These are phyloP conservation scores for Paxillus rubicundulus DNA, from an alignment of 768 basidiomycete genomes.

Conservation along the genomic window DNA sequence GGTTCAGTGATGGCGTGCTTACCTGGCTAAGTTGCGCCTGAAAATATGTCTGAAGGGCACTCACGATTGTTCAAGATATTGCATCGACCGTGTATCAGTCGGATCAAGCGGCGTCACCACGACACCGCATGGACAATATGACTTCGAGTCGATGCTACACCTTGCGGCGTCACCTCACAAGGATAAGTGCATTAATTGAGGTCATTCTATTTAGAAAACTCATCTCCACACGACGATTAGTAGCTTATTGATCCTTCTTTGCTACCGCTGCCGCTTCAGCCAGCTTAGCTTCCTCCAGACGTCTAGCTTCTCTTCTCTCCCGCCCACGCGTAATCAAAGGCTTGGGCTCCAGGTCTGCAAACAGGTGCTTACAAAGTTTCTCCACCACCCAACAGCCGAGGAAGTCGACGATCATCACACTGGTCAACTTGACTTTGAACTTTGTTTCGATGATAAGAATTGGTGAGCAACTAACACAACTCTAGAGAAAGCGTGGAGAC, in stretches of 20 bases:
- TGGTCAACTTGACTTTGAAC: slow-evolving; percentile 83
- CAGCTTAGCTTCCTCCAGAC: slow-evolving; percentile 40
- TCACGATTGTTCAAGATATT: neutral
- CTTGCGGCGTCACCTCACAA: neutral
- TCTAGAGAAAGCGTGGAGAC: slow-evolving; percentile 33
- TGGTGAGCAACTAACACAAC: neutral
- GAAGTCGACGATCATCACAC: slow-evolving; percentile 86
- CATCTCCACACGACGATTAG: neutral
- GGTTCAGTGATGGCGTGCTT: slow-evolving; percentile 34
- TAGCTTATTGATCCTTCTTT: slow-evolving; percentile 38
- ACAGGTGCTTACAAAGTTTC: slow-evolving; percentile 74
- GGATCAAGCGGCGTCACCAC: neutral
- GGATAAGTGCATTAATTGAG: neutral
- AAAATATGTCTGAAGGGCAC: neutral
- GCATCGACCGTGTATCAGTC: neutral
- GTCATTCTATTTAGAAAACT: neutral
- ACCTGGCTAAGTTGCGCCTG: neutral
- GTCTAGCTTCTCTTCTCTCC: slow-evolving; percentile 69
- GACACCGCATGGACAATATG: neutral
- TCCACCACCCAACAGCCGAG: slow-evolving; percentile 86
- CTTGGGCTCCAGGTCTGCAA: slow-evolving; percentile 87
- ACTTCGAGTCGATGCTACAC: neutral
- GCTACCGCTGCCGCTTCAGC: slow-evolving; percentile 21
- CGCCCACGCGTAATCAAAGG: slow-evolving; percentile 79
- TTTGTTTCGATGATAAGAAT: slow-evolving; percentile 26